phyloP scores from a whole-genome alignment of 306 rosid species.

The Casuarina cunninghamiana region DNA sequence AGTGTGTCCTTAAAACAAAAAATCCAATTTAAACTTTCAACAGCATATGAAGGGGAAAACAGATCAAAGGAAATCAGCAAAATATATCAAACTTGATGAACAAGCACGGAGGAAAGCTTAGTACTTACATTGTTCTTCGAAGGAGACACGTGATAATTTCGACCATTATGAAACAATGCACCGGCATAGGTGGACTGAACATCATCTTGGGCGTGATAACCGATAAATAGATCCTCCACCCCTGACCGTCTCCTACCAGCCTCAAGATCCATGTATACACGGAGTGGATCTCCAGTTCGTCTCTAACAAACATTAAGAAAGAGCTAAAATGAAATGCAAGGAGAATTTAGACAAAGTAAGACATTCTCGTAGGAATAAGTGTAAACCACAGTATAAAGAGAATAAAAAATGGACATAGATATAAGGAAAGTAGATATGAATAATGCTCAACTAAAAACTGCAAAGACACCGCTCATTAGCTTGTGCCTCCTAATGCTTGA shows the following conservation, averaged over 20 bases:
- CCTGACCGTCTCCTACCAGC: constrained; percentile 79
- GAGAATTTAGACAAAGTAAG: neutral
- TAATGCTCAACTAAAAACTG: too few relatives aligned
- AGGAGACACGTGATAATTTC: constrained; percentile 70
- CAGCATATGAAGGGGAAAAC: neutral
- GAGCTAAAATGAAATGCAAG: constrained; percentile 17
- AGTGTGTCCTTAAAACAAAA: constrained; percentile 64
- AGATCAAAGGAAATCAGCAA: neutral
- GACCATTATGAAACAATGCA: constrained; percentile 75
- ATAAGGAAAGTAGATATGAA: too few relatives aligned
- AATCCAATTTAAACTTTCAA: neutral
- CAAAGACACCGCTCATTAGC: too few relatives aligned
- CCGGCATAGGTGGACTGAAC: constrained; percentile 95
- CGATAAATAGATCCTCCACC: constrained; percentile 68
- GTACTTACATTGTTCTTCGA: constrained; percentile 58
- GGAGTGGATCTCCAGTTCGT: constrained; percentile 67
- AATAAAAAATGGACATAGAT: too few relatives aligned
- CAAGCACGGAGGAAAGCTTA: neutral
- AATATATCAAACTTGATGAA: neutral
- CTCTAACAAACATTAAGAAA: constrained; percentile 47
- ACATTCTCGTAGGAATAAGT: too few relatives aligned
- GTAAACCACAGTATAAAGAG: too few relatives aligned
- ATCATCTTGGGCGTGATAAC: constrained; percentile 89
- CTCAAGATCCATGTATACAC: constrained; percentile 93
- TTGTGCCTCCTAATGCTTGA: too few relatives aligned